phyloP scores from a whole-genome alignment of 2,329 filamentous ascomycete species.

The Colletotrichum karsti region DNA sequence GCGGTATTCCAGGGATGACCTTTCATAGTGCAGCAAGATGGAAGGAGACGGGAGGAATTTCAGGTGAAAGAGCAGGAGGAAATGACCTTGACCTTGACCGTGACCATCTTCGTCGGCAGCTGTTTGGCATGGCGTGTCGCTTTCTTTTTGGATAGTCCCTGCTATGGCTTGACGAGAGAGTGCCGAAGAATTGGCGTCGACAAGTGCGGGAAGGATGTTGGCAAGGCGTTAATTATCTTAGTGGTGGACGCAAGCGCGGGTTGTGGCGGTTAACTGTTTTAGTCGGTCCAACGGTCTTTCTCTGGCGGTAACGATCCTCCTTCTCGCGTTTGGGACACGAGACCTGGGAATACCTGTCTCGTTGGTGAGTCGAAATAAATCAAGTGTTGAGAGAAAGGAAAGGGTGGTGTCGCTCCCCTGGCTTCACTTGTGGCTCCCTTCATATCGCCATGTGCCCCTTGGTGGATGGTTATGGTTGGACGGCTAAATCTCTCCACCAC shows the following conservation, averaged over 20 bases:
- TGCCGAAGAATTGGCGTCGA: neutral
- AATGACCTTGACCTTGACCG: neutral
- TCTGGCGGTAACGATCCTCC: neutral
- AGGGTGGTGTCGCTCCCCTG: neutral
- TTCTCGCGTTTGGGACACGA: neutral
- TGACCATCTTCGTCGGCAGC: too few relatives aligned
- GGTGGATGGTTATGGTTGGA: neutral
- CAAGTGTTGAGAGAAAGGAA: too few relatives aligned
- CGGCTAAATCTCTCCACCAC: neutral
- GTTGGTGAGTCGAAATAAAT: neutral
- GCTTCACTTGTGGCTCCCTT: neutral
- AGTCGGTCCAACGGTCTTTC: neutral
- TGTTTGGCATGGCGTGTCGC: too few relatives aligned
- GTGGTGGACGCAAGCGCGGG: constrained; percentile 1
- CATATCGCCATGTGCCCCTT: neutral
- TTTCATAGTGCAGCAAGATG: too few relatives aligned
- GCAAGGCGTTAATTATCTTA: neutral
- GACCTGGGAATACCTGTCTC: too few relatives aligned
- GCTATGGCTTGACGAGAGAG: neutral
- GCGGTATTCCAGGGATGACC: too few relatives aligned
- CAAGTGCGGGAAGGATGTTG: neutral
- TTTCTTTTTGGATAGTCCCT: neutral
- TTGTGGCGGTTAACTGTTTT: neutral
- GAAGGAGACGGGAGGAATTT: too few relatives aligned
- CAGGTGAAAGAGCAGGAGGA: too few relatives aligned